Conservation (phyloP, 768 basidiomycete genomes). For the Boletus reticulatus region DNA sequence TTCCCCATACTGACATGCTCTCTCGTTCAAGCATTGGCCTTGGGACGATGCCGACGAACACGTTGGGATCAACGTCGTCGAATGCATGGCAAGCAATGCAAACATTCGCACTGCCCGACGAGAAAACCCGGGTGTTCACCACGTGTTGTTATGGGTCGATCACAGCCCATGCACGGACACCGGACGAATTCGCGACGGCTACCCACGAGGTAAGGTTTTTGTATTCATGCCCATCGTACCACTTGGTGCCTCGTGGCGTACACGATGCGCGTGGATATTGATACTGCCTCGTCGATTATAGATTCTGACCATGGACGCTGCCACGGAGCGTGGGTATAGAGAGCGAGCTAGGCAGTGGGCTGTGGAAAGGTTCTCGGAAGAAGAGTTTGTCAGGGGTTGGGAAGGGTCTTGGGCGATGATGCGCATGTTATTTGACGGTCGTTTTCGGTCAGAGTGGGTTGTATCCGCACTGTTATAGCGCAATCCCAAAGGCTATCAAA, state of each 20-base stretch:
- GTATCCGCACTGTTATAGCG: too few relatives aligned
- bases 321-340: slow-evolving; percentile 61
- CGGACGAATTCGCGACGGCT: slow-evolving; percentile 62
- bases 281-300: slow-evolving; percentile 9
- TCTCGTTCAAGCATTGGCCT: slow-evolving; percentile 78
- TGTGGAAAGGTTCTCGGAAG: slow-evolving; percentile 68
- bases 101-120: not conserved
- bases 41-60: slow-evolving; percentile 98
- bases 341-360: slow-evolving; percentile 70
- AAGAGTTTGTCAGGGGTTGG: slow-evolving; percentile 79
- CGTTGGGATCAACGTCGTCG: slow-evolving; percentile 97
- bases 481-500: too few relatives aligned
- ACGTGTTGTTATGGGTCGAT: slow-evolving; percentile 42
- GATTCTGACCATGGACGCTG: slow-evolving; percentile 49
- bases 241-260: not conserved
- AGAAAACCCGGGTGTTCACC: slow-evolving; percentile 10
- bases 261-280: not conserved
- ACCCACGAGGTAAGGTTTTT: slow-evolving; percentile 50
- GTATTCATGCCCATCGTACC: too few relatives aligned
- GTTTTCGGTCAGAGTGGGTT: not conserved
- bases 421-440: not conserved
- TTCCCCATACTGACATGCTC: slow-evolving; percentile 70
- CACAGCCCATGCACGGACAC: slow-evolving; percentile 67
- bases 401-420: slow-evolving; percentile 31
- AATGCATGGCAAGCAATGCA: slow-evolving; percentile 77